Conservation (phyloP, 2,329 filamentous ascomycete species). For the Aspergillus awamori region DNA sequence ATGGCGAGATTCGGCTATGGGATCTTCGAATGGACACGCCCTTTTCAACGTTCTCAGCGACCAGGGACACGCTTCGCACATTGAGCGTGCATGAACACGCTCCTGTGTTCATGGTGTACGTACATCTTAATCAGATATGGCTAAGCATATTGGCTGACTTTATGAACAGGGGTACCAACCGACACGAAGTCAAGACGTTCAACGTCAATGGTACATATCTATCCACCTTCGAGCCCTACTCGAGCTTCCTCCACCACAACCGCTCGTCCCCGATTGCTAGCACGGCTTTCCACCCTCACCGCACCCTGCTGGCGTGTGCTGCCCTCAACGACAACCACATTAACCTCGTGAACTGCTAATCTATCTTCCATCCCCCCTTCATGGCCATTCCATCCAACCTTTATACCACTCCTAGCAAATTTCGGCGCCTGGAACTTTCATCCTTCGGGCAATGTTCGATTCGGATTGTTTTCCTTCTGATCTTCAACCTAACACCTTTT, state of each 20-base stretch:
- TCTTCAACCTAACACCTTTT: background rate
- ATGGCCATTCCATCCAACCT: background rate
- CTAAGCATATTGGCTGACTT: constrained; percentile 19
- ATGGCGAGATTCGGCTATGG: constrained; percentile 94
- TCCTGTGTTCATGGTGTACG: constrained; percentile 91
- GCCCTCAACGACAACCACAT: constrained; percentile 86
- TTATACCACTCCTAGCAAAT: background rate
- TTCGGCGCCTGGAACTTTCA: background rate
- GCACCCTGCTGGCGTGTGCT: constrained; percentile 85
- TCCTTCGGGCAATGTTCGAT: background rate
- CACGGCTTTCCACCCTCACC: constrained; percentile 93
- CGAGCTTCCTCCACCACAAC: constrained; percentile 80
- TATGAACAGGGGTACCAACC: constrained; percentile 73
- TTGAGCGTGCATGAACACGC: constrained; percentile 94
- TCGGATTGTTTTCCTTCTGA: background rate
- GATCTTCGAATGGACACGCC: constrained; percentile 86
- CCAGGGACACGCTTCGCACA: constrained; percentile 76
- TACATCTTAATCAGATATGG: constrained; percentile 28
- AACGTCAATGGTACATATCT: constrained; percentile 81
- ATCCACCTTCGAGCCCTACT: constrained; percentile 85
- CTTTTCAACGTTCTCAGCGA: constrained; percentile 72
- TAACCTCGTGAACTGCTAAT: constrained; percentile 75
- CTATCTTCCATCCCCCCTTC: background rate
- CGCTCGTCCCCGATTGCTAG: constrained; percentile 80
- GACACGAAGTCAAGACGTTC: constrained; percentile 87